These are phyloP conservation scores for Zymoseptoria ardabiliae DNA, from an alignment of 2,329 filamentous ascomycete species.

Conservation along the genomic window DNA sequence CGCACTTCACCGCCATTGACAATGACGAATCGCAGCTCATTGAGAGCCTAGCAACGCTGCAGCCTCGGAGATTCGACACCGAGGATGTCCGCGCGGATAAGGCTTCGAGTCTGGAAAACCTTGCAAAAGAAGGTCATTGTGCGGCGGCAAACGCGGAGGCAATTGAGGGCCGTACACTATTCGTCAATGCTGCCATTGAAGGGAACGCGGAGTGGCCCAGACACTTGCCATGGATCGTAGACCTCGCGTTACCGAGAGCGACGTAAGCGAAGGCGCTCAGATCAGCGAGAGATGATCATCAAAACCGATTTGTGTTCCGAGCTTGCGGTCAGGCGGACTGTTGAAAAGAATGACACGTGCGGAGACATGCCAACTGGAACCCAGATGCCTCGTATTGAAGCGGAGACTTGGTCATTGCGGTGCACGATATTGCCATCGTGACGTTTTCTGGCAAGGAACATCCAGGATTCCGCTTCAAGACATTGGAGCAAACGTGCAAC, in stretches of 20 bases:
- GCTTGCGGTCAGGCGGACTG: no score
- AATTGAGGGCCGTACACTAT: constrained; percentile 45
- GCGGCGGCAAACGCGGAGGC: constrained; percentile 18
- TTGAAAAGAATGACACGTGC: no score
- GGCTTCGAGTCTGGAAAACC: constrained; percentile 13
- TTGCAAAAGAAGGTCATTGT: constrained; percentile 24
- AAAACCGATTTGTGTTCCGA: no score
- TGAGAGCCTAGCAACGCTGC: constrained; percentile 28
- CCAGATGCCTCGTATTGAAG: no score
- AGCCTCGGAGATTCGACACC: constrained; percentile 8
- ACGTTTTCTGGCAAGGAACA: no score
- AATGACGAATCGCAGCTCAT: constrained; percentile 34
- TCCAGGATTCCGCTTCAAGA: no score
- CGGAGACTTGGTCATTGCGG: no score
- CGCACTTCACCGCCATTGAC: constrained; percentile 44
- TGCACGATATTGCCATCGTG: no score
- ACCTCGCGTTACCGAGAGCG: constrained; percentile 37
- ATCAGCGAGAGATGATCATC: no score
- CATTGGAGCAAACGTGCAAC: no score
- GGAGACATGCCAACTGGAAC: no score
- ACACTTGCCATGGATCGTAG: constrained; percentile 49
- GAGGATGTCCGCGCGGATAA: constrained; percentile 17
- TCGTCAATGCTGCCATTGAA: constrained; percentile 54
- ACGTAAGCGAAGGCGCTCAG: no score
- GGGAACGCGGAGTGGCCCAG: constrained; percentile 34